phyloP scores from a whole-genome alignment of 2,329 filamentous ascomycete genomes.

The Penicillium psychrosexuale region DNA sequence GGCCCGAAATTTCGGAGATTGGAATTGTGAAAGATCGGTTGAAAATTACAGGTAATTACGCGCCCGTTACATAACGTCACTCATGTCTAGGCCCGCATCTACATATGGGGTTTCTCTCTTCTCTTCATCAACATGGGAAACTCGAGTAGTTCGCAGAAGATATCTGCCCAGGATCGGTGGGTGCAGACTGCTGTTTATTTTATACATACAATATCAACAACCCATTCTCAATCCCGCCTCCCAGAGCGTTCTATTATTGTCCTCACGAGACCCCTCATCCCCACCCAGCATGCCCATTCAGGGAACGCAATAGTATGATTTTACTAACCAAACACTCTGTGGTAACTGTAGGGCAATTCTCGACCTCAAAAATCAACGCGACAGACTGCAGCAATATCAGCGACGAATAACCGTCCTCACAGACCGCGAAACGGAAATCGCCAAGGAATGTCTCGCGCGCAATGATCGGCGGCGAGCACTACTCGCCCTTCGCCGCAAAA shows the following conservation, averaged over 20 bases:
- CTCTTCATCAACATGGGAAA: conserved; percentile 58
- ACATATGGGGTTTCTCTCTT: not conserved
- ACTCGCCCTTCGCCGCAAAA: conserved; percentile 86
- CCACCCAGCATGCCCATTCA: not conserved
- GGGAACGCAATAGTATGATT: not conserved
- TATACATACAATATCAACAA: not conserved
- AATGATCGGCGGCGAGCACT: conserved; percentile 80
- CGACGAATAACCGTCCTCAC: conserved; percentile 83
- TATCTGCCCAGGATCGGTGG: conserved; percentile 82
- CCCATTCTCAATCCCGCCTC: not conserved
- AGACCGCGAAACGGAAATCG: conserved; percentile 80
- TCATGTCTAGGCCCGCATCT: not conserved
- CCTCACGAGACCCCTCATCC: conserved; percentile 16
- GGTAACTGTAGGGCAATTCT: conserved; percentile 74
- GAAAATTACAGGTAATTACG: conserved; percentile 21
- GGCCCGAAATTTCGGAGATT: conserved; percentile 8
- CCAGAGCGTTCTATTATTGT: not conserved
- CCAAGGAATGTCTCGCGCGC: conserved; percentile 73
- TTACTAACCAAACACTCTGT: conserved; percentile 5
- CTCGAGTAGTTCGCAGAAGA: conserved; percentile 60
- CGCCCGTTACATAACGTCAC: conserved; percentile 20
- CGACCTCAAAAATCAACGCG: conserved; percentile 95
- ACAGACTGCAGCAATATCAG: conserved; percentile 96
- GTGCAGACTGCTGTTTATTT: conserved; percentile 26
- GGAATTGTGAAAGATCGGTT: conserved; percentile 15